phyloP scores from a whole-genome alignment of 768 basidiomycete species.

The Glaciozyma martinii region DNA sequence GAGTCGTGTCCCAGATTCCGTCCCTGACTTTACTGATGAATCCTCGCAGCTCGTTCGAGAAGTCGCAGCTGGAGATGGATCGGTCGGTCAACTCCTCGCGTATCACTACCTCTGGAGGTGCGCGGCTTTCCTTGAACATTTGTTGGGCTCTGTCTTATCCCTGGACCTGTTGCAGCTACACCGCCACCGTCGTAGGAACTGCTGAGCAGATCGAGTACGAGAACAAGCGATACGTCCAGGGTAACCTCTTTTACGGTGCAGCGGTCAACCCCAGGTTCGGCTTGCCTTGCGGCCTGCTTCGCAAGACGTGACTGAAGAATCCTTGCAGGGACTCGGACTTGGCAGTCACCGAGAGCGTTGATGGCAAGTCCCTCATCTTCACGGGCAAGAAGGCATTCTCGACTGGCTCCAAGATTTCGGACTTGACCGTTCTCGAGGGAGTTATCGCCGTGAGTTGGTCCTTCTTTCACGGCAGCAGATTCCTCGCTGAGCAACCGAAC shows the following conservation, averaged over 20 bases:
- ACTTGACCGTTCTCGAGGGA: slow-evolving; percentile 13
- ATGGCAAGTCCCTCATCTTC: slow-evolving; percentile 6
- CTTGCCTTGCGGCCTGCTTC: not conserved
- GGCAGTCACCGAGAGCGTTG: slow-evolving; percentile 3
- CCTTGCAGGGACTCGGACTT: slow-evolving; percentile 1
- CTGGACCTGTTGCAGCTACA: not conserved
- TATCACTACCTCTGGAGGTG: slow-evolving; percentile 9
- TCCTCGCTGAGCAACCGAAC: no score
- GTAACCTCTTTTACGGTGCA: slow-evolving; percentile 4
- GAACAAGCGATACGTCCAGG: not conserved
- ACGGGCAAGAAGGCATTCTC: slow-evolving; percentile 14
- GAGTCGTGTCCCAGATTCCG: not conserved
- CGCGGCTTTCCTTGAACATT: no score
- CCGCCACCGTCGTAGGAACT: slow-evolving; percentile 4
- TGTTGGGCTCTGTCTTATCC: not conserved
- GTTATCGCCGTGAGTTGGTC: slow-evolving; percentile 2
- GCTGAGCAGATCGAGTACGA: slow-evolving; percentile 2
- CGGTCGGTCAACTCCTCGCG: slow-evolving; percentile 3
- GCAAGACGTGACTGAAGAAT: not conserved
- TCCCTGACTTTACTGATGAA: not conserved
- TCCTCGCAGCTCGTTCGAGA: not conserved
- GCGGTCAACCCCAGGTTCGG: slow-evolving; percentile 9
- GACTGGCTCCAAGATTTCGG: slow-evolving; percentile 10
- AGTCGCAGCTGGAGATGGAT: slow-evolving; percentile 7
- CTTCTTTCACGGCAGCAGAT: not conserved